phyloP scores from a whole-genome alignment of 2,329 filamentous ascomycete species.

The Ambrosiella cleistominuta region DNA sequence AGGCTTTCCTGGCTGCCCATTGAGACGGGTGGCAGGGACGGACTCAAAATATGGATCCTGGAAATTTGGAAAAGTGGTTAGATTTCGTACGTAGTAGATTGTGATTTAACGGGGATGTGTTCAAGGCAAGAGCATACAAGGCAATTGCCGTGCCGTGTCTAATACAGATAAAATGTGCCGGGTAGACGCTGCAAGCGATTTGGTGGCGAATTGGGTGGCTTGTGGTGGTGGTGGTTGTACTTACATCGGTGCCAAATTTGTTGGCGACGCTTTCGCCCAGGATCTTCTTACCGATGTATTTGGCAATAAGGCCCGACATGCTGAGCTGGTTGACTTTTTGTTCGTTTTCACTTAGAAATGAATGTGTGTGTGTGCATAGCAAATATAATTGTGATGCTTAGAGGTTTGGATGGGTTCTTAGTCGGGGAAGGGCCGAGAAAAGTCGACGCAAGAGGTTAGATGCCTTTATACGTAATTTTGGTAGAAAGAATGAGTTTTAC shows the following conservation, averaged over 20 bases:
- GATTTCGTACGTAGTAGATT: neutral
- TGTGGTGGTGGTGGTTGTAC: constrained; percentile 10
- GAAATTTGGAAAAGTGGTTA: neutral
- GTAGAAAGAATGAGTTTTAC: no score
- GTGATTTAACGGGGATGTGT: neutral
- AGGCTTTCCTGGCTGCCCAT: constrained; percentile 50
- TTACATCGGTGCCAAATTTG: constrained; percentile 39
- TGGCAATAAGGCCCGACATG: constrained; percentile 37
- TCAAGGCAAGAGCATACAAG: no score
- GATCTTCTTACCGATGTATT: constrained; percentile 38
- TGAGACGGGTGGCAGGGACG: constrained; percentile 54
- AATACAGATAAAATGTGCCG: neutral
- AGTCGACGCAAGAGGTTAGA: no score
- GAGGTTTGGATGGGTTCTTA: neutral
- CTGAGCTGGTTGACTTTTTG: neutral
- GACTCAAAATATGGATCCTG: constrained; percentile 85
- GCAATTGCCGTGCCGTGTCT: neutral
- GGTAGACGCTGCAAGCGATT: neutral
- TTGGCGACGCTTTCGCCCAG: constrained; percentile 39
- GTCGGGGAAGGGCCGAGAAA: no score
- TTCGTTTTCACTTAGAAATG: neutral
- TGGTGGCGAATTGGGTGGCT: neutral
- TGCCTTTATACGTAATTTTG: no score
- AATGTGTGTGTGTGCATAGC: neutral
- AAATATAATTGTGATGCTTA: neutral